Base-by-base conservation (phyloP, 2,329 filamentous ascomycete species). In the Hypoxylon sp. region DNA sequence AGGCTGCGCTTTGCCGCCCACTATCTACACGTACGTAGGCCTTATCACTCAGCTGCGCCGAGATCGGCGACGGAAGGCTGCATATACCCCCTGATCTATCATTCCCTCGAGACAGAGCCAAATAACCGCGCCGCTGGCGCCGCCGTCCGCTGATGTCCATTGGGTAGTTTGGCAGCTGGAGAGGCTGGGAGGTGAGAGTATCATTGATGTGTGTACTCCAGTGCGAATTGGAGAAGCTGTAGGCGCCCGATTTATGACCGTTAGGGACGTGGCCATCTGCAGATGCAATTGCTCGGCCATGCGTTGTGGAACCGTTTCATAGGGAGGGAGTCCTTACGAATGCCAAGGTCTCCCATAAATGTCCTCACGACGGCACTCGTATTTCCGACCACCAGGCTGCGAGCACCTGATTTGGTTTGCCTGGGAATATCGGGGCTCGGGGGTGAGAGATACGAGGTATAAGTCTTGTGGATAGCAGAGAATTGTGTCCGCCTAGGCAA, bases 51-150 rank as follows among this genome's bases (percentile, higher is more conserved):
- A 40, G 33, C 28, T 50, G n/a, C 50, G 62, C 65, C 65, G 65
- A 65, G 30, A 60, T 68, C 65, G 65, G 62, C 65, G 32, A 16
- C 65, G 65, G 65, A 45, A 56, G 42, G 59, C 59, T 68, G 65
- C 62, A 68, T 61, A 22, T 38, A 55, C 52, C 50, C 52, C 52
- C 52, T 55, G 52, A 55, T 55, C 44, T 46, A 45, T 26, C 52
- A 42, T 53, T 53, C 51, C 51, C 28, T 36, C 30, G 14, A 28
- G 38, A 33, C 38, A 12, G 30, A 20, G 12, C 16, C 38, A 38
- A 28, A 20, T n/a, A 42, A 30, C 50, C 38, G 51, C 22, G 12
- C 16, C 26, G 36, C 36, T 32, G 36, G 20, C 16, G 57, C 57
- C 49, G 57, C 30, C 30, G 24, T 46, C 57, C 57, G 57, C 20